phyloP scores from a whole-genome alignment of 352 stramenopile species.

The Phytopythium oedochilum region DNA sequence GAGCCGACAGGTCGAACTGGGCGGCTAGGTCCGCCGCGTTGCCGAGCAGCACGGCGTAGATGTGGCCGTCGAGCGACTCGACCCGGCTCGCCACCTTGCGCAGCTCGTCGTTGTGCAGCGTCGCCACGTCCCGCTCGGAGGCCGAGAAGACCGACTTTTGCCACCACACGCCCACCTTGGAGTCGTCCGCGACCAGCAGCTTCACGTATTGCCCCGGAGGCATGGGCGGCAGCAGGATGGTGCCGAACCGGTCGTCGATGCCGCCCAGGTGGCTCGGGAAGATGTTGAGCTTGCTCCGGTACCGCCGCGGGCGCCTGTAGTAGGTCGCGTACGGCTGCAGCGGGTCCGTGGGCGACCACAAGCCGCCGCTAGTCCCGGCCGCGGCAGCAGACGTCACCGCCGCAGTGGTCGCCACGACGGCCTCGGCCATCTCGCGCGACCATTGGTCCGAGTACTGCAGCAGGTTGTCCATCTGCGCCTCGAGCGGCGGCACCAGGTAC shows the following conservation, averaged over 20 bases:
- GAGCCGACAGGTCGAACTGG: constrained; percentile 7
- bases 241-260: constrained; percentile 32
- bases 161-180: constrained; percentile 58
- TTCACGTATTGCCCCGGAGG: constrained; percentile 31
- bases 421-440: constrained; percentile 39
- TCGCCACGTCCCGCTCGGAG: constrained; percentile 53
- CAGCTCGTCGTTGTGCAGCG: constrained; percentile 47
- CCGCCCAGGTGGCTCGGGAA: constrained; percentile 49
- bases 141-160: constrained; percentile 49
- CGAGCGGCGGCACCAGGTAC: constrained; percentile 45
- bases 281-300: constrained; percentile 55
- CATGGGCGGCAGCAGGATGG: constrained; percentile 24
- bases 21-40: constrained; percentile 23
- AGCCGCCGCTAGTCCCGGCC: background rate
- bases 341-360: background rate
- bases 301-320: constrained; percentile 52
- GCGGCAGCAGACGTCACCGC: background rate
- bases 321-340: constrained; percentile 6
- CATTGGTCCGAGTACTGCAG: constrained; percentile 51
- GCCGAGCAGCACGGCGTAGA: constrained; percentile 43
- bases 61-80: constrained; percentile 60
- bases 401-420: constrained; percentile 5
- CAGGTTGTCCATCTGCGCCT: constrained; percentile 54
- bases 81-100: constrained; percentile 32
- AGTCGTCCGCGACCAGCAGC: constrained; percentile 50